These are phyloP conservation scores for Magnolia sinica DNA, from an alignment of 164 flowering plant genomes.

Conservation along the genomic window DNA sequence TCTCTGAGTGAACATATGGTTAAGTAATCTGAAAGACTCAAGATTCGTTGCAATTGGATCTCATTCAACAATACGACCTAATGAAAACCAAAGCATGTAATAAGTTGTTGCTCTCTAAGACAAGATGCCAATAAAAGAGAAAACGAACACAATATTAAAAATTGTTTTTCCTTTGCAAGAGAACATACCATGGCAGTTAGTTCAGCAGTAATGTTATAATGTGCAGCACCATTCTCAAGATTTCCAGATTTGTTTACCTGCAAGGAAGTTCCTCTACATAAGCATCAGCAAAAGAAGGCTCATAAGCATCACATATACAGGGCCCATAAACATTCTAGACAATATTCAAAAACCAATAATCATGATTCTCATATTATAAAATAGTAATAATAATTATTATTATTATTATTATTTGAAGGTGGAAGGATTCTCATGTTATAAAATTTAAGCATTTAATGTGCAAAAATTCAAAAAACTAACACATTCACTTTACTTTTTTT, in stretches of 20 bases:
- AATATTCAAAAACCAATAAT: too few relatives aligned
- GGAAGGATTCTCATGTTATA: too few relatives aligned
- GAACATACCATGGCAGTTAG: slow-evolving; percentile 54
- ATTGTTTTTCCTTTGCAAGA: background rate
- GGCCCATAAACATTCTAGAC: background rate
- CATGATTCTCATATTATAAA: too few relatives aligned
- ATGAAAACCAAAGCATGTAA: slow-evolving; percentile 2
- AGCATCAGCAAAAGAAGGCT: background rate
- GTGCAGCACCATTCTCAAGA: slow-evolving; percentile 65
- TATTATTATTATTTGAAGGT: too few relatives aligned
- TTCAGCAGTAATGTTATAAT: slow-evolving; percentile 60
- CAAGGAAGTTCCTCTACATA: background rate
- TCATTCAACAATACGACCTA: slow-evolving; percentile 65
- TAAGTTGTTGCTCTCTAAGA: background rate
- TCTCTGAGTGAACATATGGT: slow-evolving; percentile 50
- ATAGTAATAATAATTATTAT: too few relatives aligned
- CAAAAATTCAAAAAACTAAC: too few relatives aligned
- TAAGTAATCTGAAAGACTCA: slow-evolving; percentile 60
- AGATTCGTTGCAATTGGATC: slow-evolving; percentile 60
- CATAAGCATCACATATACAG: background rate
- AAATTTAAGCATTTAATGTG: too few relatives aligned
- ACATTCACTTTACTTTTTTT: too few relatives aligned
- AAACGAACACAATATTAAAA: background rate
- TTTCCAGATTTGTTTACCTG: slow-evolving; percentile 78
- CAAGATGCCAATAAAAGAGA: background rate